phyloP scores from a whole-genome alignment of 2,329 filamentous ascomycete genomes.

The Ilyonectria mors-panacis region DNA sequence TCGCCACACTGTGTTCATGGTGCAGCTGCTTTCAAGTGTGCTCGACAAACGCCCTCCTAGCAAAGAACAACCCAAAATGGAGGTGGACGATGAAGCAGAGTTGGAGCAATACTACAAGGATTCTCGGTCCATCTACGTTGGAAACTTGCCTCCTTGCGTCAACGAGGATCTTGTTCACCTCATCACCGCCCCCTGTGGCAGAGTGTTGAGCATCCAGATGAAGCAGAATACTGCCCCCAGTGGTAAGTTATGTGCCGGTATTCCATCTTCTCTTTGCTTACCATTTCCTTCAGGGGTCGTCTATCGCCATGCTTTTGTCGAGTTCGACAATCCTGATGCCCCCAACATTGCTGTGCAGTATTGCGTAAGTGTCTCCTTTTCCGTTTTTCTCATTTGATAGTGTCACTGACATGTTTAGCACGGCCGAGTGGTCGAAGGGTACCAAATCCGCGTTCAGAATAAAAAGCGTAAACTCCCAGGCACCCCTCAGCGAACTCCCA shows the following conservation, averaged over 20 bases:
- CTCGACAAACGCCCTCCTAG: not conserved
- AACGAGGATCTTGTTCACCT: conserved; percentile 55
- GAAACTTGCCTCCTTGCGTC: conserved; percentile 58
- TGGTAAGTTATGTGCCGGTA: conserved; percentile 30
- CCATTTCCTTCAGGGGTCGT: conserved; percentile 27
- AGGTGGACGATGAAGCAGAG: too few species aligned
- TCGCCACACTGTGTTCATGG: conserved; percentile 3
- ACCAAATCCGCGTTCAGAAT: conserved; percentile 9
- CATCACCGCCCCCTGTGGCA: conserved; percentile 57
- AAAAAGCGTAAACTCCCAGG: conserved; percentile 8
- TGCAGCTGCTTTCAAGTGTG: conserved; percentile 2
- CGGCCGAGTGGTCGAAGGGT: not conserved
- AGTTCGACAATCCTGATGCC: conserved; percentile 34
- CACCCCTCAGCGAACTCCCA: not conserved
- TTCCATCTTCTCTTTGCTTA: conserved; percentile 32
- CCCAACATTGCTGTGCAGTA: not conserved
- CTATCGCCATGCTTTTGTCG: conserved; percentile 56
- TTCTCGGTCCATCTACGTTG: conserved; percentile 64
- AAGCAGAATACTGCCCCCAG: conserved; percentile 11
- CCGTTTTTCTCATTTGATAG: not conserved
- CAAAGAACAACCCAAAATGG: conserved; percentile 18
- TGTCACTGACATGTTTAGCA: conserved; percentile 9
- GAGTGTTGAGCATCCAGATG: conserved; percentile 47
- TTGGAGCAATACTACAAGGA: conserved; percentile 59
- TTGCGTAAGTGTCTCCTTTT: conserved; percentile 1